Evolutionary conservation across 2,329 filamentous ascomycete genomes (phyloP).

Genomic region (Aspergillus texensis): DNA sequence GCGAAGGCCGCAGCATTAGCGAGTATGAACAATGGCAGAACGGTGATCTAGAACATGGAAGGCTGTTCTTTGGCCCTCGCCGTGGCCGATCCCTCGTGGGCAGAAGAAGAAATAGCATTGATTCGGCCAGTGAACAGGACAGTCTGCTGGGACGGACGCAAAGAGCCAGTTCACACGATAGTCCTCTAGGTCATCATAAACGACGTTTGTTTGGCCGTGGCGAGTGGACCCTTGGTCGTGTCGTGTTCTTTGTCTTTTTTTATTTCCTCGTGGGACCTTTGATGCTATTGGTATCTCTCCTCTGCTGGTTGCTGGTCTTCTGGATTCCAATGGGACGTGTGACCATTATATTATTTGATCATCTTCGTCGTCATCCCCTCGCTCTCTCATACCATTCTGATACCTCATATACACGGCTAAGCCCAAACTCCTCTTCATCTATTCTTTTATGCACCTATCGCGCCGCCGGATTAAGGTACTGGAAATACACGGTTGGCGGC

Average conservation of each 20-base stretch:
- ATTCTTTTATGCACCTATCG: slow-evolving; percentile 96
- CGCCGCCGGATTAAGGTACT: slow-evolving; percentile 91
- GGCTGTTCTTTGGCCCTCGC: slow-evolving; percentile 89
- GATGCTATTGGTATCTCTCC: slow-evolving; percentile 78
- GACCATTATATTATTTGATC: slow-evolving; percentile 84
- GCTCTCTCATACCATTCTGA: slow-evolving; percentile 93
- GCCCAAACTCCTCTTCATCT: slow-evolving; percentile 74
- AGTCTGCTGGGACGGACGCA: slow-evolving; percentile 75
- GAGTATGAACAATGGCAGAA: slow-evolving; percentile 99
- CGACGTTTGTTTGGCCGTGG: slow-evolving; percentile 90
- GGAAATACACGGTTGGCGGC: slow-evolving; percentile 98
- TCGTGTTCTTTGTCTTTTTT: slow-evolving; percentile 96
- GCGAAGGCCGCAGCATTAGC: slow-evolving; percentile 93
- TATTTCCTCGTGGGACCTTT: slow-evolving; percentile 88
- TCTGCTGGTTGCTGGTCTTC: slow-evolving; percentile 97
- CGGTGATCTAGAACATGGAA: slow-evolving; percentile 91
- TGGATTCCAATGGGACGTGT: slow-evolving; percentile 98
- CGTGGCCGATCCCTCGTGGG: slow-evolving; percentile 79
- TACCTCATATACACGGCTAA: slow-evolving; percentile 70
- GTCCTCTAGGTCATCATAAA: slow-evolving; percentile 61
- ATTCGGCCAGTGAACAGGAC: slow-evolving; percentile 86
- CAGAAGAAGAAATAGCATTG: slow-evolving; percentile 82
- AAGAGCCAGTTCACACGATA: slow-evolving; percentile 51
- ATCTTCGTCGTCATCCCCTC: slow-evolving; percentile 87
- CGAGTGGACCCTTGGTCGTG: slow-evolving; percentile 90